phyloP scores from a whole-genome alignment of 495 filamentous ascomycete species.

The Tuber microsphaerosporum region DNA sequence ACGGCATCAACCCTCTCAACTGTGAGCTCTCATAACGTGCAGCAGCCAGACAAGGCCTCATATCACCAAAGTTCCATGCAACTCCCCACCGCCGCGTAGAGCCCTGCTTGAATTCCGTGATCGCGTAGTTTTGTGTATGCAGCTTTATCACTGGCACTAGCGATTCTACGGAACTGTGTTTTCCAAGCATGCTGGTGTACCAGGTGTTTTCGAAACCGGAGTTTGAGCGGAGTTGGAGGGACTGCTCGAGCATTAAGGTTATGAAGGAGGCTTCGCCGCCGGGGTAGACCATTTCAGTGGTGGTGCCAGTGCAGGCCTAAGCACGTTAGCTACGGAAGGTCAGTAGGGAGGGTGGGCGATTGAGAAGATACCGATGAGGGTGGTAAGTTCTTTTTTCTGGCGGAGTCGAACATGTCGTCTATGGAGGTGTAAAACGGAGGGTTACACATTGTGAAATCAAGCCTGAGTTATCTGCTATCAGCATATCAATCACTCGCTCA shows the following conservation, averaged over 20 bases:
- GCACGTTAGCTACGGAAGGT: background rate
- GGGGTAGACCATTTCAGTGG: constrained; percentile 69
- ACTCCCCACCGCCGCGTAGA: constrained; percentile 78
- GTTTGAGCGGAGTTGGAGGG: constrained; percentile 48
- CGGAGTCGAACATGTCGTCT: constrained; percentile 59
- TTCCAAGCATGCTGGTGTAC: constrained; percentile 91
- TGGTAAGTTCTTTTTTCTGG: constrained; percentile 57
- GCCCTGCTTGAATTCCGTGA: constrained; percentile 74
- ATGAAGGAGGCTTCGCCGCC: constrained; percentile 84
- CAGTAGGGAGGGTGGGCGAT: constrained; percentile 7
- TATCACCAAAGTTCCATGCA: constrained; percentile 72
- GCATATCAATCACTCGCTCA: background rate
- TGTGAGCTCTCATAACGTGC: constrained; percentile 52
- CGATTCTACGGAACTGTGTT: constrained; percentile 60
- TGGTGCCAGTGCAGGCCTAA: constrained; percentile 68
- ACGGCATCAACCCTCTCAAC: constrained; percentile 53
- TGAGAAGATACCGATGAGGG: constrained; percentile 55
- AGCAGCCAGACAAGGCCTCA: constrained; percentile 56
- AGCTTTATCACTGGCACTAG: constrained; percentile 58
- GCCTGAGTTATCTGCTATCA: constrained; percentile 40
- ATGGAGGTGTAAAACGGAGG: constrained; percentile 83
- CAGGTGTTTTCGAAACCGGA: constrained; percentile 57
- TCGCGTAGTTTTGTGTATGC: constrained; percentile 68
- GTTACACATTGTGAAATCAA: constrained; percentile 92
- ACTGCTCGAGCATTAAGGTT: constrained; percentile 66